Base-by-base conservation (phyloP, 1,139 yeast genomes). In the Kodamaea sp. region DNA sequence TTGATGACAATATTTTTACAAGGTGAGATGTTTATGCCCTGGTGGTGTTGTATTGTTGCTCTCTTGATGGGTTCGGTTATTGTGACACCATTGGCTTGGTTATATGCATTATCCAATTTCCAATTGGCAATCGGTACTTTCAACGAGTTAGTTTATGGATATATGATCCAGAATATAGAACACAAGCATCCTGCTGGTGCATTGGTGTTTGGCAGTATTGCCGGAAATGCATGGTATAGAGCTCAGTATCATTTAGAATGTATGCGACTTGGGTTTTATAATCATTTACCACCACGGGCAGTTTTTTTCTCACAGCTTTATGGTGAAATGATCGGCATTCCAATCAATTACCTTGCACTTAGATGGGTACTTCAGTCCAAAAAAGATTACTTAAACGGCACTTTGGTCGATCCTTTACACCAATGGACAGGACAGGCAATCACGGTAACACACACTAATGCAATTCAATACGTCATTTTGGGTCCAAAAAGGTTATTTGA, bases 151-250 rank as follows among this genome's bases (percentile, higher is more conserved):
- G 50, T 72, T 3, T 73, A 70, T 44, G 79, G 79, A 0, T 59
- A 65, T 42, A 57, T 74, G 65, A 63, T 70, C 4, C 72, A 73
- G 46, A 48, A 54, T 15, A 34, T 39, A 8, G 38, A 48, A 2
- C 39, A 50, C 12, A 53, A 52, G 32, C 78, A 73, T 42, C 79
- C 78, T 1, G 75, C 68, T 2, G 72, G 76, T 8, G 78, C 76
- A 1, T 54, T 72, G 1, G 65, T 72, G 2, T 74, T 71, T 49
- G 76, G 78, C 4, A 67, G 78, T 2, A 58, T 75, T 10, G 75
- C 78, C 0, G 79, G 79, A 1, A 70, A 73, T 50, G 75, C 78
- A 1, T 74, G 79, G 78, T 73, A 74, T 45, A 51, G 79, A 35
- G 77, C 78, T 1, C 79, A 74, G 48, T 70, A 61, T 45, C 72